phyloP scores from a whole-genome alignment of 164 flowering plant genomes.

The Stephania yunnanensis region DNA sequence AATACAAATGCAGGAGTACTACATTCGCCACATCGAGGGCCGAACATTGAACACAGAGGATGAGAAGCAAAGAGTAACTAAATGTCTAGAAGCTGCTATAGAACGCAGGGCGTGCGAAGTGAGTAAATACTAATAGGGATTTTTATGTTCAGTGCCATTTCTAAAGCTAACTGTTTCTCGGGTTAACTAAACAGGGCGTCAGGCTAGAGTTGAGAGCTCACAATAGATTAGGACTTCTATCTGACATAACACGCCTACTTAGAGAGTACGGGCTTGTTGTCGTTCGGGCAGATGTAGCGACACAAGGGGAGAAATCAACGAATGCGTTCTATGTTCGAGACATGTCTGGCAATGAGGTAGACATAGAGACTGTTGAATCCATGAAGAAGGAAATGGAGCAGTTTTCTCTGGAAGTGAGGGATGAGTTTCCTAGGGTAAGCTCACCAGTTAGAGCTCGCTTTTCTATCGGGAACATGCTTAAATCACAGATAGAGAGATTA shows the following conservation, averaged over 20 bases:
- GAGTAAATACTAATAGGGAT: background rate
- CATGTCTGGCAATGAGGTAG: slow-evolving; percentile 50
- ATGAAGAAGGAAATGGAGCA: slow-evolving; percentile 59
- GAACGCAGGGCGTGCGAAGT: slow-evolving; percentile 75
- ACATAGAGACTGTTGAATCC: slow-evolving; percentile 47
- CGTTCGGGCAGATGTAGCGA: slow-evolving; percentile 61
- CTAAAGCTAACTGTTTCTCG: background rate
- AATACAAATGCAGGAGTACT: slow-evolving; percentile 52
- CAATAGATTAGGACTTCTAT: slow-evolving; percentile 57
- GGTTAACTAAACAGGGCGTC: slow-evolving; percentile 37
- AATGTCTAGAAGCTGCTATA: slow-evolving; percentile 77
- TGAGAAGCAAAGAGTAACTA: slow-evolving; percentile 45
- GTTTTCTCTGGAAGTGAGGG: slow-evolving; percentile 31
- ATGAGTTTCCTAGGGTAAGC: slow-evolving; percentile 17
- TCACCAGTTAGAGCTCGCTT: slow-evolving; percentile 27
- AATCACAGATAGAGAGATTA: slow-evolving; percentile 43
- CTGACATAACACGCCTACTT: slow-evolving; percentile 57
- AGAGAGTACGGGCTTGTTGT: slow-evolving; percentile 64
- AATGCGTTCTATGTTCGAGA: slow-evolving; percentile 63
- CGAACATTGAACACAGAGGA: slow-evolving; percentile 35
- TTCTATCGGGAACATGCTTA: slow-evolving; percentile 38
- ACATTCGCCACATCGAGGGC: slow-evolving; percentile 56
- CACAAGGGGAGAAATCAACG: slow-evolving; percentile 48
- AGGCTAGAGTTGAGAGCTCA: slow-evolving; percentile 51
- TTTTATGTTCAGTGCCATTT: background rate